Percentiles rank a stretch among this genome's conserved stretches.
phyloP scores from a whole-genome alignment of 1,284 basidiomycete genomes.

The Heterobasidion parviporum region DNA sequence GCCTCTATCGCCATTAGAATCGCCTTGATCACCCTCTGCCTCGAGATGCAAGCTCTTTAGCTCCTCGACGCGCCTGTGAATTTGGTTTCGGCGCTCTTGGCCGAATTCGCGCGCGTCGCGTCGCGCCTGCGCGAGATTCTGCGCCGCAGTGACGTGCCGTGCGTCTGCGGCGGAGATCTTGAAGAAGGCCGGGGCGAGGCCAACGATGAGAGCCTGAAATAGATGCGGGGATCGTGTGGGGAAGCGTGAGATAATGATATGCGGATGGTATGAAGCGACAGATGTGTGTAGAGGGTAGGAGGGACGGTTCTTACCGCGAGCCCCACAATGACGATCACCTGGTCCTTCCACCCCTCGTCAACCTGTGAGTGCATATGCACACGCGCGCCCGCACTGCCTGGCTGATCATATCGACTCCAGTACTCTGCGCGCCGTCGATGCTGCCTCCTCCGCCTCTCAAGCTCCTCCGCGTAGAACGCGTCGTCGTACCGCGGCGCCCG shows the following conservation, averaged over 20 bases:
- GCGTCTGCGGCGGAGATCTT: slow-evolving; percentile 12
- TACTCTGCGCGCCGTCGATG: slow-evolving; percentile 9
- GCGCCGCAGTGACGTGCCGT: slow-evolving; percentile 26
- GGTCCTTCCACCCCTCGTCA: slow-evolving; percentile 30
- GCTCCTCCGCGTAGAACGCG: slow-evolving; percentile 29
- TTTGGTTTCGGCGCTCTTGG: slow-evolving; percentile 28
- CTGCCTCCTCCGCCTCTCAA: slow-evolving; percentile 27
- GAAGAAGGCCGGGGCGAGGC: slow-evolving; percentile 23
- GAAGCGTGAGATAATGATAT: neutral
- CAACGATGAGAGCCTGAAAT: slow-evolving; percentile 23
- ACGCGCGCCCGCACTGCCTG: slow-evolving; percentile 18
- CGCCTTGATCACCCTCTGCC: neutral
- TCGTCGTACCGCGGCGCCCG: slow-evolving; percentile 2
- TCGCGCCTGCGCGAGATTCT: slow-evolving; percentile 34
- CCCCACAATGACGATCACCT: slow-evolving; percentile 29
- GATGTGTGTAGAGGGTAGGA: neutral
- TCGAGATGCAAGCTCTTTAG: neutral
- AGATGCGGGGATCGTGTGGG: neutral
- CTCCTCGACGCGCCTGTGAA: slow-evolving; percentile 28
- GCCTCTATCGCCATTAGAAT: neutral
- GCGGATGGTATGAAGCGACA: neutral
- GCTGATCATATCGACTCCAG: slow-evolving; percentile 9
- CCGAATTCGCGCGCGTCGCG: slow-evolving; percentile 32
- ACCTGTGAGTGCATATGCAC: neutral
- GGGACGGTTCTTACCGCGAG: slow-evolving; percentile 22